Evolutionary conservation across 2,329 filamentous ascomycete species (phyloP).

Genomic region (Talaromyces sp.): DNA sequence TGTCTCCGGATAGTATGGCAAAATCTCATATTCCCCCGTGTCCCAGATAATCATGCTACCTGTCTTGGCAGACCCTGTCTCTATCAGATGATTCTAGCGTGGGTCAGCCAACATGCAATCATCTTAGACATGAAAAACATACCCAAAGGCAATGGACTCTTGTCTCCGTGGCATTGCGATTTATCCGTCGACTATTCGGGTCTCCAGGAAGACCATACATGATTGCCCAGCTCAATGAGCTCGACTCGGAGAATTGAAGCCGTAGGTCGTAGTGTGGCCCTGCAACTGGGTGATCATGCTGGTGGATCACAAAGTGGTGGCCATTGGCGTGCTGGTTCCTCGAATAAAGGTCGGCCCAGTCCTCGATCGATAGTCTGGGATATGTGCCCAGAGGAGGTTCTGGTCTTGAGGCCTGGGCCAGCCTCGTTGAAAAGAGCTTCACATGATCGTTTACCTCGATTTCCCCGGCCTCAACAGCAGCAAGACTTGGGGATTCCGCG

Average conservation of each 20-base stretch:
- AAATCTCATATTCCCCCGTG: constrained; percentile 53
- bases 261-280: constrained; percentile 66
- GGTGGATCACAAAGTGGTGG: constrained; percentile 63
- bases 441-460: constrained; percentile 45
- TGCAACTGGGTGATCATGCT: constrained; percentile 67
- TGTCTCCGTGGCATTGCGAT: constrained; percentile 59
- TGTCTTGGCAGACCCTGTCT: constrained; percentile 51
- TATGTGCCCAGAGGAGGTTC: constrained; percentile 13
- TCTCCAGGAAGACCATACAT: constrained; percentile 60
- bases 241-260: constrained; percentile 63
- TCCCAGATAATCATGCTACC: constrained; percentile 61
- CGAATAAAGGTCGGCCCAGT: constrained; percentile 44
- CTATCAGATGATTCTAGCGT: constrained; percentile 55
- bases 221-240: constrained; percentile 60
- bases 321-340: constrained; percentile 43
- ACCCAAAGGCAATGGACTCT: constrained; percentile 58
- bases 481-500: constrained; percentile 19
- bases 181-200: constrained; percentile 50
- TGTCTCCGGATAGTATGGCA: constrained; percentile 38
- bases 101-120: neutral
- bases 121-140: constrained; percentile 15
- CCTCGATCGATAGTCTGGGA: constrained; percentile 35
- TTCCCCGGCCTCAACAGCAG: constrained; percentile 50
- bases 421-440: constrained; percentile 41
- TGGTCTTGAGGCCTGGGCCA: constrained; percentile 26